Evolutionary conservation across 2,329 filamentous ascomycete genomes (phyloP).

Genomic region (Arthrobotrys conoides): DNA sequence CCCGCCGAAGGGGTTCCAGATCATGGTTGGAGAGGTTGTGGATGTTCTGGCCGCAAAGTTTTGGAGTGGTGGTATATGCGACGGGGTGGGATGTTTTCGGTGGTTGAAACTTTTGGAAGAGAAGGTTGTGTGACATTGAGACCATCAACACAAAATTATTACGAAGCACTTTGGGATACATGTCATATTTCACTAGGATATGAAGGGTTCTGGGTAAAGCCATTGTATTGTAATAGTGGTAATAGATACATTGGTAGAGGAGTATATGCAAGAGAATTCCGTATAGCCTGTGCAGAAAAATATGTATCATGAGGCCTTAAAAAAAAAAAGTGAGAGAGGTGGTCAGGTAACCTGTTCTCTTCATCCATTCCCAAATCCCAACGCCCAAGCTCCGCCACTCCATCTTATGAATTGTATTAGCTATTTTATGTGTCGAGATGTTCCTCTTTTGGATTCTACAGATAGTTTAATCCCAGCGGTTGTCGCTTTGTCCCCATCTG

Average conservation of each 20-base stretch:
- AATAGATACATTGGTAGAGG: background rate
- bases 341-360: slow-evolving; percentile 8
- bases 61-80: background rate
- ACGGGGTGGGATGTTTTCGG: slow-evolving; percentile 18
- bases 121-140: background rate
- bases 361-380: slow-evolving; percentile 37
- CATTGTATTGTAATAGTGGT: background rate
- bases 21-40: slow-evolving; percentile 18
- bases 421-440: background rate
- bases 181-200: background rate
- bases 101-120: slow-evolving; percentile 20
- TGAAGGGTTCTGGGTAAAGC: background rate
- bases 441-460: background rate
- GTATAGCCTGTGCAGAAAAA: background rate
- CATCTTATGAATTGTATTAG: slow-evolving; percentile 18
- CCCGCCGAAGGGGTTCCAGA: slow-evolving; percentile 31
- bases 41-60: slow-evolving; percentile 1
- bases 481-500: slow-evolving; percentile 44
- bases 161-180: background rate
- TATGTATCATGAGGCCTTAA: background rate
- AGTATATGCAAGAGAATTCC: slow-evolving; percentile 3
- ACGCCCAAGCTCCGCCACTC: slow-evolving; percentile 45
- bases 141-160: slow-evolving; percentile 23
- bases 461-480: slow-evolving; percentile 35
- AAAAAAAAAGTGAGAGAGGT: slow-evolving; percentile 5